A percentile compares a stretch with the other conserved stretches of the same genome.
Evolutionary conservation across 805 yeast species (phyloP).

Genomic region (Osmozyma mogii): DNA sequence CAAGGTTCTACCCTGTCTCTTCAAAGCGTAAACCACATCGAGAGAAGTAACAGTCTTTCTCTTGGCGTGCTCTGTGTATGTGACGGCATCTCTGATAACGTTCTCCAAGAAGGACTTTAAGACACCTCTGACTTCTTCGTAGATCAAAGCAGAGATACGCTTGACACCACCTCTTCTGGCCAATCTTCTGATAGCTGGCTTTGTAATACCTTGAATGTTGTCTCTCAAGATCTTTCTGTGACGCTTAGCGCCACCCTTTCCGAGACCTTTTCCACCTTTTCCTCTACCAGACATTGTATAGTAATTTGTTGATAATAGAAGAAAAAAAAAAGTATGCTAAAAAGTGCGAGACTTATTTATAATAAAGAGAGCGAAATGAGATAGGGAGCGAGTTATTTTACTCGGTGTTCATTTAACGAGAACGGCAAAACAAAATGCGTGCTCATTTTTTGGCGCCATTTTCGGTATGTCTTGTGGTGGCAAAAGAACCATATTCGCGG

Average conservation of each 20-base stretch:
- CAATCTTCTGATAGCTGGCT: slow-evolving; percentile 99
- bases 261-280: slow-evolving; percentile 99
- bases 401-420: too few species aligned
- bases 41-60: slow-evolving; percentile 99
- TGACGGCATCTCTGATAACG: slow-evolving; percentile 98
- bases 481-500: too few species aligned
- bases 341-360: slow-evolving; percentile 6
- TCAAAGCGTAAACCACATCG: slow-evolving; percentile 97
- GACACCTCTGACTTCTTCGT: slow-evolving; percentile 98
- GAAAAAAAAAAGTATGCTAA: slow-evolving; percentile 7
- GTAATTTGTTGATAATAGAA: slow-evolving; percentile 14
- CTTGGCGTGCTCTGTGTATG: slow-evolving; percentile 99
- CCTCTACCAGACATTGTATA: slow-evolving; percentile 94
- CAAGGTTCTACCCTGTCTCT: slow-evolving; percentile 99
- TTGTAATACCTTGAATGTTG: slow-evolving; percentile 99
- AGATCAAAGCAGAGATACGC: slow-evolving; percentile 98
- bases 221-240: slow-evolving; percentile 99
- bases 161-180: slow-evolving; percentile 99
- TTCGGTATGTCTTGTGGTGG: too few species aligned
- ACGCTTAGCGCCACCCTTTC: slow-evolving; percentile 99
- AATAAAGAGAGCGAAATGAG: too few species aligned
- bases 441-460: too few species aligned
- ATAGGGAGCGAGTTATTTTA: too few species aligned
- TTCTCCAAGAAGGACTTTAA: slow-evolving; percentile 92
- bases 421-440: too few species aligned